A percentile compares a stretch with the other conserved stretches of the same genome.
These are phyloP conservation scores for Annulohypoxylon maeteangense DNA, from an alignment of 495 filamentous ascomycete genomes.

Conservation along the genomic window DNA sequence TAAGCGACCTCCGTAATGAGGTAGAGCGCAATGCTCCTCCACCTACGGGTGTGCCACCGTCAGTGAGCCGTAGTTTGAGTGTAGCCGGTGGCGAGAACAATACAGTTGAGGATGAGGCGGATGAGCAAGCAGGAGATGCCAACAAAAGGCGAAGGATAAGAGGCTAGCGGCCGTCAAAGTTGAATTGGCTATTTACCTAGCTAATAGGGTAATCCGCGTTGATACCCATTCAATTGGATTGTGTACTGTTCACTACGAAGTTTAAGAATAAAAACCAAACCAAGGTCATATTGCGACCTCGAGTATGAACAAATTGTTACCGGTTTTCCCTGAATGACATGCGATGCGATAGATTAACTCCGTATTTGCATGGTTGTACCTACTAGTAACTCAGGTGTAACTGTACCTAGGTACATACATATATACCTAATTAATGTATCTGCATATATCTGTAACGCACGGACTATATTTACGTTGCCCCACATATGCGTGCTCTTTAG, in stretches of 20 bases:
- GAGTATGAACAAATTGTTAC: background rate
- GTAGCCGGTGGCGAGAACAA: conserved; percentile 41
- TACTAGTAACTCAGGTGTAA: no score
- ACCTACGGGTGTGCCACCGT: conserved; percentile 32
- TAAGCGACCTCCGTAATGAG: conserved; percentile 60
- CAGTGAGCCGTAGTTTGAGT: conserved; percentile 46
- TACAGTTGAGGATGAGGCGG: conserved; percentile 43
- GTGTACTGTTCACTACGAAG: conserved; percentile 12
- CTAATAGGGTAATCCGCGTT: background rate
- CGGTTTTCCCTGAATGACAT: background rate
- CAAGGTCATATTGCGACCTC: conserved; percentile 9
- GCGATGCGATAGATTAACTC: background rate
- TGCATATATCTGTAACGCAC: no score
- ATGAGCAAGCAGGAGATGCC: conserved; percentile 42
- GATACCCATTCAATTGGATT: background rate
- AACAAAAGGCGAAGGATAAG: conserved; percentile 45
- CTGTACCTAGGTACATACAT: no score
- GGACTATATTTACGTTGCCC: background rate
- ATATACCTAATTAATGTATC: no score
- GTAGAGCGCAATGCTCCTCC: conserved; percentile 46
- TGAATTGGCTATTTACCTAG: conserved; percentile 5
- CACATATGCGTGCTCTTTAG: conserved; percentile 33
- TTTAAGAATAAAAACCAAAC: conserved; percentile 6
- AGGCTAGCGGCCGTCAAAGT: conserved; percentile 32
- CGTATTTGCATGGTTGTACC: background rate